phyloP scores from a whole-genome alignment of 1,139 yeast genomes.

The Yamadazyma trypodendri region DNA sequence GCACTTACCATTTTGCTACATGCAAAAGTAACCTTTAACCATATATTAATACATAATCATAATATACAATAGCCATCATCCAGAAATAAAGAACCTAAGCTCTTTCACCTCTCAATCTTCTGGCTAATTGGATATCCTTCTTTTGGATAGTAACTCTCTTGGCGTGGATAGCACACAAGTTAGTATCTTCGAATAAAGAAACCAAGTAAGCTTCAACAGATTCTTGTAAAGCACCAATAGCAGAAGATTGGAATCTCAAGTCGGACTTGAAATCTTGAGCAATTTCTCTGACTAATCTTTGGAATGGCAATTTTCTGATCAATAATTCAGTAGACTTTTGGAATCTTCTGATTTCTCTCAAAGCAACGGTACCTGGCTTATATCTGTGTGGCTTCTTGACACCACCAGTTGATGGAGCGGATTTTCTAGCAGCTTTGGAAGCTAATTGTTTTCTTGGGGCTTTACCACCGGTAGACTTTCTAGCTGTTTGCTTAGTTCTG shows the following conservation, averaged over 20 bases:
- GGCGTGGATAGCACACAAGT: slow-evolving; percentile 98
- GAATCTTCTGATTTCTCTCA: slow-evolving; percentile 99
- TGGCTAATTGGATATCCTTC: slow-evolving; percentile 98
- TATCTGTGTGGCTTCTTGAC: slow-evolving; percentile 99
- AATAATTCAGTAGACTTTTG: slow-evolving; percentile 96
- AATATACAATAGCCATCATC: slow-evolving; percentile 16
- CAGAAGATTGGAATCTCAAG: slow-evolving; percentile 97
- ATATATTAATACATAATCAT: slow-evolving; percentile 19
- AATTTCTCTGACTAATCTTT: slow-evolving; percentile 96
- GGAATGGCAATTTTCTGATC: slow-evolving; percentile 98
- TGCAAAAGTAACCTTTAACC: slow-evolving; percentile 4
- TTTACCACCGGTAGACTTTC: slow-evolving; percentile 99
- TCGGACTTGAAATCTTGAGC: slow-evolving; percentile 99
- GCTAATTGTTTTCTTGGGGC: slow-evolving; percentile 99
- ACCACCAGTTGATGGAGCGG: slow-evolving; percentile 98
- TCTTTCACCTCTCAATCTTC: slow-evolving; percentile 99
- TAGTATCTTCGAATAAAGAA: slow-evolving; percentile 91
- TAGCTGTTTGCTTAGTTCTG: slow-evolving; percentile 98
- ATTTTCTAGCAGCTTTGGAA: slow-evolving; percentile 98
- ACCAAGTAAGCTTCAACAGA: slow-evolving; percentile 96
- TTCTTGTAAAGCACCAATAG: slow-evolving; percentile 98
- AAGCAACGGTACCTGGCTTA: slow-evolving; percentile 99
- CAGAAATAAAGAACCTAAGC: slow-evolving; percentile 36
- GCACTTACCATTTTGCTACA: too few relatives aligned
- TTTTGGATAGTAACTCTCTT: slow-evolving; percentile 99